These are phyloP conservation scores for Pseudonitzschia multistriata DNA, from an alignment of 108 stramenopile genomes.

Conservation along the genomic window DNA sequence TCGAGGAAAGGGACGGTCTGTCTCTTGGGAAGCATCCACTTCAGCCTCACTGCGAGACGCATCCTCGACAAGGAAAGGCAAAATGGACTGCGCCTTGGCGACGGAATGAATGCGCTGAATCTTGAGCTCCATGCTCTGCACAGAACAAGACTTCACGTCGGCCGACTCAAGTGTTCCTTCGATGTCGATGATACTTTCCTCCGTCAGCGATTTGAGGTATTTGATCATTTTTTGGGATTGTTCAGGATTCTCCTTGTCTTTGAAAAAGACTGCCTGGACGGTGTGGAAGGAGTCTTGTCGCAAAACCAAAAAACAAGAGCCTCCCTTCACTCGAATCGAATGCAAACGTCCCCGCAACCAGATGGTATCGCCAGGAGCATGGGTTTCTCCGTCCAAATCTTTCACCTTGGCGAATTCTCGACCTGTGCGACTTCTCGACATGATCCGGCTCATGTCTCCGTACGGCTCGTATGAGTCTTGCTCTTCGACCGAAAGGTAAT, in stretches of 20 bases:
- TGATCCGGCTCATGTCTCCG: conserved; percentile 70
- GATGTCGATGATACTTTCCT: conserved; percentile 91
- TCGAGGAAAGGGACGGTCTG: conserved; percentile 93
- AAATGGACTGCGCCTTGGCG: conserved; percentile 73
- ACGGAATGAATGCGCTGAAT: conserved; percentile 86
- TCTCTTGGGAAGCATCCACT: conserved; percentile 88
- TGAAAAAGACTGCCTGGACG: conserved; percentile 93
- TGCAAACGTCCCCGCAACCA: conserved; percentile 92
- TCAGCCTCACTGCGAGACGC: conserved; percentile 88
- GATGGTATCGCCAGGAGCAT: conserved; percentile 62
- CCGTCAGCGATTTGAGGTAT: conserved; percentile 87
- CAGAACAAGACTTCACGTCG: conserved; percentile 75
- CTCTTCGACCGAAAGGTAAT: conserved; percentile 59
- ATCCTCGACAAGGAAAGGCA: conserved; percentile 96
- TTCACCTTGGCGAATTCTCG: conserved; percentile 56
- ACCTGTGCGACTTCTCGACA: conserved; percentile 77
- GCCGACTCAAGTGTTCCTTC: conserved; percentile 81
- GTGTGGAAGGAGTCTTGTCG: conserved; percentile 91
- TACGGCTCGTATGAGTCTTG: conserved; percentile 66
- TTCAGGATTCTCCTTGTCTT: conserved; percentile 89
- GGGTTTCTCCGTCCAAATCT: conserved; percentile 51
- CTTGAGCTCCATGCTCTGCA: conserved; percentile 78
- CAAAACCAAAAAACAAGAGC: conserved; percentile 92
- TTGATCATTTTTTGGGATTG: conserved; percentile 84
- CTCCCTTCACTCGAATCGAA: conserved; percentile 94